Evolutionary conservation across 306 rosid species (phyloP), one percentile per base, ranked within the genome.

Genomic region (Mimosa bimucronata): DNA sequence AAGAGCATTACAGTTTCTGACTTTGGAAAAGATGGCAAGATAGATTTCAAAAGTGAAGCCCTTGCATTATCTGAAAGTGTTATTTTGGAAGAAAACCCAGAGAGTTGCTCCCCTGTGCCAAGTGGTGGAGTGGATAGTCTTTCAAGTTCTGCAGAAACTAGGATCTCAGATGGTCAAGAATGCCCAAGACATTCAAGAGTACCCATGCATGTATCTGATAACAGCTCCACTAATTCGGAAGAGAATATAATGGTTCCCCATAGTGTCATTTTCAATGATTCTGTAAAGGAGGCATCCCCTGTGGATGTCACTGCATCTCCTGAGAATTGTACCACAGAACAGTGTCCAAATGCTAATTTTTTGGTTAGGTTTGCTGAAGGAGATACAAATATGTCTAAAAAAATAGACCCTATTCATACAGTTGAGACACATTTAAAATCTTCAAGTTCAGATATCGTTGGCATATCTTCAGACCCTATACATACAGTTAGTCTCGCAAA

Each of bases 101-200:
- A 84, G 74, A 79, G 75, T 74, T 46, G 46, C 70, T 76, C 66
- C 53, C 71, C 82, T 41, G 67, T 71, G 69, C 83, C 77, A 82
- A 85, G 79, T 74, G 57, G 70, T 77, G 84, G 46, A 66, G 78
- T 80, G 9, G 79, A 19, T 53, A n/a, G 75, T 31, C 73, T 78
- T 79, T 74, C 83, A 23, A 74, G 84, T 87, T 78, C 85, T 66
- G 87, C 71, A 48, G 75, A 88, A 74, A 81, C 79, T 66, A 77
- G 80, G 73, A 71, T 46, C 73, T 74, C 75, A 76, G 77, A 75
- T 73, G 86, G 76, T 77, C 75, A 75, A 31, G 84, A 85, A 78
- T 70, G 71, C 85, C 70, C 77, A 70, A 78, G 82, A 58, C 74
- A 67, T 71, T 80, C 67, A 30, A 75, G 81, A 79, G 87, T 37